A percentile compares a stretch with the other conserved stretches of the same genome.
Evolutionary conservation across 75 land plant species (phyloP).

Genomic region (Adiantum capillusveneris): DNA sequence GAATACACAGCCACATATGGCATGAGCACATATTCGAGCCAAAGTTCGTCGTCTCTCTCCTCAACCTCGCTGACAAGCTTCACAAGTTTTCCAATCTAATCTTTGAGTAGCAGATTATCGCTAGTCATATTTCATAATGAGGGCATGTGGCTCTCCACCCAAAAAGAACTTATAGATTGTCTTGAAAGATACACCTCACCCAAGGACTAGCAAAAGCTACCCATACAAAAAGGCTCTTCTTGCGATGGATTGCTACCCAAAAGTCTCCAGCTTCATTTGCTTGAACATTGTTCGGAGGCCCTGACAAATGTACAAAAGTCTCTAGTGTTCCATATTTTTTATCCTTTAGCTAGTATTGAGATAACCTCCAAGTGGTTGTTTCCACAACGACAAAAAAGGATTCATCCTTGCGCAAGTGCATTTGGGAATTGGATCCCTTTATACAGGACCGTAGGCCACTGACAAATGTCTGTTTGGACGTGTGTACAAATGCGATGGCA

Average conservation of each 20-base stretch:
- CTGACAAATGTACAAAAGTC: constrained; percentile 41
- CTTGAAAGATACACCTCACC: constrained; percentile 13
- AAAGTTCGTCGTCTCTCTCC: constrained; percentile 14
- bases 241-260: constrained; percentile 65
- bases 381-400: constrained; percentile 50
- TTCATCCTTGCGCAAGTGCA: constrained; percentile 68
- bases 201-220: constrained; percentile 15
- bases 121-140: constrained; percentile 24
- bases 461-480: no score
- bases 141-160: constrained; percentile 15
- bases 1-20: constrained; percentile 15
- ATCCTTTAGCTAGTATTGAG: constrained; percentile 51
- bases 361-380: constrained; percentile 39
- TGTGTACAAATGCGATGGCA: no score
- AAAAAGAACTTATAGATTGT: constrained; percentile 10
- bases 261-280: constrained; percentile 47
- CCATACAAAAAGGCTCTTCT: constrained; percentile 15
- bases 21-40: constrained; percentile 21
- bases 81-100: constrained; percentile 10
- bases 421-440: constrained; percentile 55
- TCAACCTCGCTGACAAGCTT: constrained; percentile 22
- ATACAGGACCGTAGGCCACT: constrained; percentile 44
- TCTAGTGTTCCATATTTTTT: constrained; percentile 38
- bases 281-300: constrained; percentile 60
- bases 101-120: constrained; percentile 15